Evolutionary conservation across 352 stramenopile species (phyloP).

Genomic region (Phytophthora cactorum): DNA sequence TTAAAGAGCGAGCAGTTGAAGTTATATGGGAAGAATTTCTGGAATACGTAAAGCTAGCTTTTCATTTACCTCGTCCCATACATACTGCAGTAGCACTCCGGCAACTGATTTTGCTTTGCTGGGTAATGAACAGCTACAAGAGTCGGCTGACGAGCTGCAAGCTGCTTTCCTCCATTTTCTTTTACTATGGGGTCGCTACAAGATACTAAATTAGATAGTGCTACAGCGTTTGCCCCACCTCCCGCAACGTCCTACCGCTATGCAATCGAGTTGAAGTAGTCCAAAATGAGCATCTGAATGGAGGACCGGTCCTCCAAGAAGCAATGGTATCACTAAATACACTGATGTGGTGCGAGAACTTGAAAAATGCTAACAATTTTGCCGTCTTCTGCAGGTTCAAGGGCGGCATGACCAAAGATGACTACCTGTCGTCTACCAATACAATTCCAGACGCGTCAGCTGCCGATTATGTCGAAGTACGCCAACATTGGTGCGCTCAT

Average conservation of each 20-base stretch:
- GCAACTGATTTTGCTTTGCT: too few relatives aligned
- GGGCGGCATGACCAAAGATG: constrained; percentile 2
- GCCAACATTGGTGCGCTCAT: too few relatives aligned
- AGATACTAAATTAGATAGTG: constrained; percentile 18
- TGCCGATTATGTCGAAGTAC: constrained; percentile 17
- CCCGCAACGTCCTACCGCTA: constrained; percentile 17
- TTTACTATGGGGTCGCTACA: too few relatives aligned
- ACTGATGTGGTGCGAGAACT: background rate
- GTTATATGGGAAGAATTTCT: too few relatives aligned
- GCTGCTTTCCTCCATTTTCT: too few relatives aligned
- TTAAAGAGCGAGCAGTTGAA: too few relatives aligned
- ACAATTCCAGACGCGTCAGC: constrained; percentile 6
- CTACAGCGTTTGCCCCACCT: constrained; percentile 3
- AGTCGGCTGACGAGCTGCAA: too few relatives aligned
- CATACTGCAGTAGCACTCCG: too few relatives aligned
- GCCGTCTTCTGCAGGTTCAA: constrained; percentile 11
- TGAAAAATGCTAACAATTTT: background rate
- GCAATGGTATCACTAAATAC: constrained; percentile 13
- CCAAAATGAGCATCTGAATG: constrained; percentile 30
- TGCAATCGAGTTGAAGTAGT: constrained; percentile 12
- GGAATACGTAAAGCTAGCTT: too few relatives aligned
- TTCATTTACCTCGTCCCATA: too few relatives aligned
- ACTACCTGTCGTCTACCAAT: constrained; percentile 16
- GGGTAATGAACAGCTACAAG: too few relatives aligned
- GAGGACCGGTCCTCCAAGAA: constrained; percentile 25